These are phyloP conservation scores for Phytophthora meadii DNA, from an alignment of 352 stramenopile species.

Conservation along the genomic window DNA sequence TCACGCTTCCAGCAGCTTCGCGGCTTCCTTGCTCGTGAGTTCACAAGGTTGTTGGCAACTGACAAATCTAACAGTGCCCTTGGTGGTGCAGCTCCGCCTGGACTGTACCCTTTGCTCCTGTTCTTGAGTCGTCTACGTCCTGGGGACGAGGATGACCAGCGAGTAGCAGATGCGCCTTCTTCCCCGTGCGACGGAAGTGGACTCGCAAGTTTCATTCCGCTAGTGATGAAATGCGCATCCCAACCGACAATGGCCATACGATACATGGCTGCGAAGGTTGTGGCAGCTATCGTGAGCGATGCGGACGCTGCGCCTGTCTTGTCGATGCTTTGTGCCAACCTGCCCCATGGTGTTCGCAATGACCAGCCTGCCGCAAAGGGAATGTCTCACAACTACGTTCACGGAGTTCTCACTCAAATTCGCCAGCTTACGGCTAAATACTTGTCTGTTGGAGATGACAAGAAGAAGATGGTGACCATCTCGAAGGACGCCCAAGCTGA, in stretches of 20 bases:
- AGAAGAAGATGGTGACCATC: constrained; percentile 9
- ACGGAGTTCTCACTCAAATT: constrained; percentile 71
- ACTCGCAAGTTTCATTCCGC: constrained; percentile 62
- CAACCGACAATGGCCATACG: constrained; percentile 80
- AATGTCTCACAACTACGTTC: constrained; percentile 68
- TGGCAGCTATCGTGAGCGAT: constrained; percentile 72
- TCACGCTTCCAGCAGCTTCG: constrained; percentile 78
- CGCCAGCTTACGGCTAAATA: constrained; percentile 57
- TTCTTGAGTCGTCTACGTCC: constrained; percentile 81
- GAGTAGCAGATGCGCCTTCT: constrained; percentile 19
- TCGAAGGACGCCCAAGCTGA: constrained; percentile 18
- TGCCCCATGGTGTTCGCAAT: constrained; percentile 47
- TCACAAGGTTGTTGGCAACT: constrained; percentile 49
- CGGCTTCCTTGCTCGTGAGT: constrained; percentile 62
- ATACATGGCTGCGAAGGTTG: constrained; percentile 81
- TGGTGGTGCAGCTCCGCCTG: constrained; percentile 50
- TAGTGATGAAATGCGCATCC: constrained; percentile 71
- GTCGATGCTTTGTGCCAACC: constrained; percentile 37
- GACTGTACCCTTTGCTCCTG: constrained; percentile 80
- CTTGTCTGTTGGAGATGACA: constrained; percentile 19
- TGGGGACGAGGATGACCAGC: constrained; percentile 58
- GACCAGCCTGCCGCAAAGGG: constrained; percentile 1
- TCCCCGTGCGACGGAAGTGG: constrained; percentile 22
- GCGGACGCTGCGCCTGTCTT: constrained; percentile 58
- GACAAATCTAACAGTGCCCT: constrained; percentile 24